Conservation (phyloP, 495 filamentous ascomycete genomes). For the Daldinia concentrica region DNA sequence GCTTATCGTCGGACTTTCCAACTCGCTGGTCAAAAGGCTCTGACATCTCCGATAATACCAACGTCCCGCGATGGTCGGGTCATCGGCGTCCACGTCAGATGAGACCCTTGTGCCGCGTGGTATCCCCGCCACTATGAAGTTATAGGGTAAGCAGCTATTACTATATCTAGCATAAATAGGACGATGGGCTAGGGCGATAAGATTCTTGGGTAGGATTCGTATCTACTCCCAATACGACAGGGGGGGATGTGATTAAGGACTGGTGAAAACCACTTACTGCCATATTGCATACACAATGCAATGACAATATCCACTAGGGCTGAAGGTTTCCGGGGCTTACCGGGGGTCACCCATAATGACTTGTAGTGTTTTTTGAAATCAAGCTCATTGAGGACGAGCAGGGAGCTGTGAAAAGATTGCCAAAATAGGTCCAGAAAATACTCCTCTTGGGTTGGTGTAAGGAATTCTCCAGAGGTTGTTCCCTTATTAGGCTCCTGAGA, state of each 20-base stretch:
- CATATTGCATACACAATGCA: slow-evolving; percentile 1
- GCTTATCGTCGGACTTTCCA: slow-evolving; percentile 8
- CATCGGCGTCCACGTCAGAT: slow-evolving; percentile 3
- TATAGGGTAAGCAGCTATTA: not conserved
- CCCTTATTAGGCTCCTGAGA: not conserved
- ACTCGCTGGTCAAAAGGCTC: not conserved
- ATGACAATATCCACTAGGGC: slow-evolving; percentile 7
- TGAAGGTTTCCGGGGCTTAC: slow-evolving; percentile 4
- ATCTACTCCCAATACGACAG: not conserved
- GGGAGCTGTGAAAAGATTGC: not conserved
- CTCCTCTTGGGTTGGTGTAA: slow-evolving; percentile 5
- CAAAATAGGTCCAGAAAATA: slow-evolving; percentile 10
- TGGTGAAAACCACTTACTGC: slow-evolving; percentile 3
- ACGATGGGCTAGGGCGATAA: not conserved
- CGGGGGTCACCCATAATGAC: not conserved
- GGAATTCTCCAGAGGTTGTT: not conserved
- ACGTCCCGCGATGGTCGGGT: not conserved
- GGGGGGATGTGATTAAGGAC: not conserved
- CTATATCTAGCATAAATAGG: not conserved
- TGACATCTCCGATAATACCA: slow-evolving; percentile 8
- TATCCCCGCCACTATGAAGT: not conserved
- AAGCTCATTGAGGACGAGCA: not conserved
- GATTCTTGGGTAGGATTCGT: not conserved
- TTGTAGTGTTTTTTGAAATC: slow-evolving; percentile 1
- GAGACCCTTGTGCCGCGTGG: not conserved